phyloP scores from a whole-genome alignment of 495 filamentous ascomycete genomes.

The Aspergillus funiculosus region DNA sequence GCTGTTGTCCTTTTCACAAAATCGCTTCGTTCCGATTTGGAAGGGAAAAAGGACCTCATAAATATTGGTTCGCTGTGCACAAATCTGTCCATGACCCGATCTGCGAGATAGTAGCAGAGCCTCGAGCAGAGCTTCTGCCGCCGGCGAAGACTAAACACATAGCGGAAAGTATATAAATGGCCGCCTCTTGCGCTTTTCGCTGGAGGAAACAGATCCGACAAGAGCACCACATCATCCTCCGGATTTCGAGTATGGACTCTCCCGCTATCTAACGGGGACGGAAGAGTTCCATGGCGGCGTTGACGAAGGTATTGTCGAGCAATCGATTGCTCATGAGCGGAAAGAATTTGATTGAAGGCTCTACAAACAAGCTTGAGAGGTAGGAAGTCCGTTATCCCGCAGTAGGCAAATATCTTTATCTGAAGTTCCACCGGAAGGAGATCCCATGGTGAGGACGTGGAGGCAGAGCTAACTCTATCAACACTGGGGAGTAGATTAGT shows the following conservation, averaged over 20 bases:
- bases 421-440: conserved; percentile 41
- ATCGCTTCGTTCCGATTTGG: conserved; percentile 29
- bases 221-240: conserved; percentile 41
- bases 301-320: conserved; percentile 40
- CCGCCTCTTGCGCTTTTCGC: conserved; percentile 41
- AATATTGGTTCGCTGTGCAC: conserved; percentile 27
- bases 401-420: conserved; percentile 42
- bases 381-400: conserved; percentile 34
- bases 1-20: conserved; percentile 31
- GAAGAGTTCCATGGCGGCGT: conserved; percentile 43
- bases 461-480: conserved; percentile 16
- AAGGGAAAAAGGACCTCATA: conserved; percentile 31
- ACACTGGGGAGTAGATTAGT: conserved; percentile 15
- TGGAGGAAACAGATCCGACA: conserved; percentile 43
- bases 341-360: conserved; percentile 34
- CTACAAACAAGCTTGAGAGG: conserved; percentile 39
- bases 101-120: conserved; percentile 40
- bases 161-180: conserved; percentile 42
- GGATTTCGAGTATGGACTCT: conserved; percentile 41
- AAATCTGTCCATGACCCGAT: conserved; percentile 41
- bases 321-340: conserved; percentile 36
- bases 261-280: conserved; percentile 36
- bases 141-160: conserved; percentile 33
- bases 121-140: conserved; percentile 38
- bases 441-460: conserved; percentile 35